phyloP scores from a whole-genome alignment of 129 eudicot species.

The Arctium minus region DNA sequence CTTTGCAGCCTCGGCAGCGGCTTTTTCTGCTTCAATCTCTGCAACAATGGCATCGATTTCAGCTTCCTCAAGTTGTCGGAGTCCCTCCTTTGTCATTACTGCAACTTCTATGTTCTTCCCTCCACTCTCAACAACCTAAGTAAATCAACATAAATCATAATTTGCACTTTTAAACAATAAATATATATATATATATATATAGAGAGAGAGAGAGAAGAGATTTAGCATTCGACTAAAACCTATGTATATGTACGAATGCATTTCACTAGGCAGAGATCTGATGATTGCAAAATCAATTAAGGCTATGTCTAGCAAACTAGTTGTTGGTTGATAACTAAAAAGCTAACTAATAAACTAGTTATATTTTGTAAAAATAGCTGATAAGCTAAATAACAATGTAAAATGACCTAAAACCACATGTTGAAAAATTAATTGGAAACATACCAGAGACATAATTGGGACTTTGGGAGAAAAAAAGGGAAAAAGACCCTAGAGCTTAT shows the following conservation, averaged over 20 bases:
- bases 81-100: constrained; percentile 95
- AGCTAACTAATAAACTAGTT: too few relatives aligned
- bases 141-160: not conserved
- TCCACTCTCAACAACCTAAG: constrained; percentile 97
- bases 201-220: too few relatives aligned
- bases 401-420: too few relatives aligned
- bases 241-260: not conserved
- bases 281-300: not conserved
- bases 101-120: constrained; percentile 98
- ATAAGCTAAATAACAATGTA: not conserved
- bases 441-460: too few relatives aligned
- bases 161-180: not conserved
- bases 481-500: too few relatives aligned
- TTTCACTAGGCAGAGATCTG: not conserved
- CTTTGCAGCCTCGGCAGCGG: constrained; percentile 98
- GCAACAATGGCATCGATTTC: constrained; percentile 94
- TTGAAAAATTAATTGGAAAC: too few relatives aligned
- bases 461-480: too few relatives aligned
- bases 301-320: not conserved
- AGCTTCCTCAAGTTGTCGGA: constrained; percentile 88
- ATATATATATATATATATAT: not conserved
- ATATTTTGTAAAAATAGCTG: too few relatives aligned
- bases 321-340: too few relatives aligned
- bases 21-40: constrained; percentile 95
- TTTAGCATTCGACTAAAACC: not conserved